These are phyloP conservation scores for Ophiostoma sp. DNA, from an alignment of 2,329 filamentous ascomycete species.

Conservation along the genomic window DNA sequence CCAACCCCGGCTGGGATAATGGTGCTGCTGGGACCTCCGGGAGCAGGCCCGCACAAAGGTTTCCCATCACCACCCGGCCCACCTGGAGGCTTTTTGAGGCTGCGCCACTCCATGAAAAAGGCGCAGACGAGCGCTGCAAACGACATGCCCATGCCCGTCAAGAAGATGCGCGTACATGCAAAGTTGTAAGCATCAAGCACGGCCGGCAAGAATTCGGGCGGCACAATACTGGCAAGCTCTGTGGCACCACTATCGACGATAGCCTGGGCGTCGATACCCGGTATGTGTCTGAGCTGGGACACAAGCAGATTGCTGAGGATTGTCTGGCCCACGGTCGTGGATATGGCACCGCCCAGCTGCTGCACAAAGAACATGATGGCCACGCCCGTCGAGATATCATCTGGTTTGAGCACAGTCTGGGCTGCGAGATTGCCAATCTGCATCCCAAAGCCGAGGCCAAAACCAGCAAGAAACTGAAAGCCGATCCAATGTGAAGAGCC, in stretches of 20 bases:
- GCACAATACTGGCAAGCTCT: background rate
- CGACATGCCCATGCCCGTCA: background rate
- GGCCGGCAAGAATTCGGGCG: background rate
- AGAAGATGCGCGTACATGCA: background rate
- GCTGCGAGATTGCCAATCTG: slow-evolving; percentile 44
- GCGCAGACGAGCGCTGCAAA: background rate
- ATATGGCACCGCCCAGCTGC: slow-evolving; percentile 23
- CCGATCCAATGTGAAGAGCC: slow-evolving; percentile 31
- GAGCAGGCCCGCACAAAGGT: background rate
- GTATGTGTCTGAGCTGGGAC: slow-evolving; percentile 7
- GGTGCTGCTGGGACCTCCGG: background rate
- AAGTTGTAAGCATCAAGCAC: background rate
- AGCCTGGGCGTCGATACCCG: background rate
- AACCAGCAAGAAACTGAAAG: slow-evolving; percentile 42
- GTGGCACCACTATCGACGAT: background rate
- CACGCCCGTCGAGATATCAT: slow-evolving; percentile 40
- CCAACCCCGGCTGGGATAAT: background rate
- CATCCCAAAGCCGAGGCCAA: slow-evolving; percentile 40
- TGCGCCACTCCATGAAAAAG: background rate
- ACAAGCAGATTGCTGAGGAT: slow-evolving; percentile 23
- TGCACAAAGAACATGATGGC: slow-evolving; percentile 41
- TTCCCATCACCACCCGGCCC: background rate
- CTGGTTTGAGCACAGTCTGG: slow-evolving; percentile 40
- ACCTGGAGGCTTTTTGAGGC: background rate
- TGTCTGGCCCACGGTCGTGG: slow-evolving; percentile 23